Base-by-base conservation (phyloP, 257 asterid species). In the Gentiana dahurica region DNA sequence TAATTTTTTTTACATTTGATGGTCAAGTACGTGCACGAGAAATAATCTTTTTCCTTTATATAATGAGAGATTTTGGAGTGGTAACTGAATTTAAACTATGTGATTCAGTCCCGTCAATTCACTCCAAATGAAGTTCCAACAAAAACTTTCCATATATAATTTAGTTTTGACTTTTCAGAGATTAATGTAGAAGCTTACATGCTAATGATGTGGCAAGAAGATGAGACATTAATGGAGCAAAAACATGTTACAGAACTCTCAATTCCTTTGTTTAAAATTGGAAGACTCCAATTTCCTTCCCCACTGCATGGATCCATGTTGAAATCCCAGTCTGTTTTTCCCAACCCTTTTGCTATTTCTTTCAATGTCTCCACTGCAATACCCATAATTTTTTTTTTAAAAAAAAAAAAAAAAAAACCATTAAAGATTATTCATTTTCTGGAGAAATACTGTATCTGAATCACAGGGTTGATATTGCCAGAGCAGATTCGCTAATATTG, bases 281-380 rank as follows among this genome's bases (percentile, higher is more conserved):
- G 85, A 58, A 72, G 34, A 61, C 81, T 90, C 98, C 96, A 90
- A 65, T 75, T 87, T 53, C 85, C 96, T 58, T 63, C 75, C 15
- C 80, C 82, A 66, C 84, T 77, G 69, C 96, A 90, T 3, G 94
- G 91, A 72, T 90, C 95, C 53, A 49, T 70, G 71, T 66, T 69
- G 57, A 87, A 84, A 62, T 87, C 80, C 96, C 97, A 90, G 67
- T 86, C 97, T 33, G 13, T 80, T 53, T 84, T 87, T 69, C 95
- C 94, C 67, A 90, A 36, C 59, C 75, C 70, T 66, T 53, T 74
- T 11, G 73, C 87, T 52, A 90, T 82, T 71, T 76, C 84, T 59
- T 52, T 80, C 81, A 87, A 67, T 35, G 85, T 84, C 63, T 15
- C 65, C 73, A 84, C 97, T 89, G 70, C 68, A 74, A 13, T 51